Evolutionary conservation across 23 red algal species (phyloP).

Genomic region (Agarophyton chilense): DNA sequence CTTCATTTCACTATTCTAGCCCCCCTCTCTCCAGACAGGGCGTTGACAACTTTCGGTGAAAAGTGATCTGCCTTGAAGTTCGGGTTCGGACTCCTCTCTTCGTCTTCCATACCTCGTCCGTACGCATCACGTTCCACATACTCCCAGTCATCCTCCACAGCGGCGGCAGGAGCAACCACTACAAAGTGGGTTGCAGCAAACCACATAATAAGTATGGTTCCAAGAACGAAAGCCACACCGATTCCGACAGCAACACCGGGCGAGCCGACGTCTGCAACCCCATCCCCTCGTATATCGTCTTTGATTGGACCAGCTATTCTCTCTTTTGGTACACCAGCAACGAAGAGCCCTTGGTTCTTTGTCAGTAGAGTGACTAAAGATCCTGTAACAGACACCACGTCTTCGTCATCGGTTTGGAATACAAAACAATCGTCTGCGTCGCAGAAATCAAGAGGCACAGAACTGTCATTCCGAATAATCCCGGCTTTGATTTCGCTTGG

Average conservation of each 20-base stretch:
- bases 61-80: neutral
- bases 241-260: neutral
- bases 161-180: neutral
- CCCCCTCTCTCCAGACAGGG: neutral
- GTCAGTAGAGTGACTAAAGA: slow-evolving; percentile 9
- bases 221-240: slow-evolving; percentile 35
- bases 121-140: slow-evolving; percentile 53
- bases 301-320: neutral
- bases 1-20: neutral
- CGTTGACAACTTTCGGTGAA: neutral
- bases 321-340: slow-evolving; percentile 31
- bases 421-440: slow-evolving; percentile 26
- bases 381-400: slow-evolving; percentile 6
- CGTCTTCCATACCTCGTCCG: slow-evolving; percentile 20
- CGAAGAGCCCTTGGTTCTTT: slow-evolving; percentile 31
- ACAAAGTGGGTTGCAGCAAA: slow-evolving; percentile 43
- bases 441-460: slow-evolving; percentile 10
- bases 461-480: slow-evolving; percentile 26
- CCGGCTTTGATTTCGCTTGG: slow-evolving; percentile 3
- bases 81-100: neutral
- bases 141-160: slow-evolving; percentile 35
- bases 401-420: slow-evolving; percentile 18
- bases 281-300: slow-evolving; percentile 21
- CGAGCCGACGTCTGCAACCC: neutral
- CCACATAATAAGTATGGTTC: slow-evolving; percentile 32